A percentile compares a stretch with the other conserved stretches of the same genome.
Conservation (phyloP, 257 asterid species). For the Coffea eugenioides region DNA sequence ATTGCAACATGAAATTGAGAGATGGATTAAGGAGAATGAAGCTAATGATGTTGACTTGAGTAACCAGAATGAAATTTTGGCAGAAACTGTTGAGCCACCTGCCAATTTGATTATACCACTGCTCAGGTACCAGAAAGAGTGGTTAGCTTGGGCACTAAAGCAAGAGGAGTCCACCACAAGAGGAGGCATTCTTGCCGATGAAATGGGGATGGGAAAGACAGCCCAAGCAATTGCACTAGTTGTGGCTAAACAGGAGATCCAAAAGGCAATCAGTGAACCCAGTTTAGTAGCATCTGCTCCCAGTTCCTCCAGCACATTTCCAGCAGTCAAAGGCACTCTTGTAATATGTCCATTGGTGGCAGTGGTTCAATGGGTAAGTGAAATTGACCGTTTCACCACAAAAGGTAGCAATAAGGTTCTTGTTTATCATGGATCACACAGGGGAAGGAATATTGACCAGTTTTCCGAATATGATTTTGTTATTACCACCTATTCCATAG, state of each 20-base stretch:
- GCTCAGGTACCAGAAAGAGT: constrained; percentile 89
- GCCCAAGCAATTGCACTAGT: constrained; percentile 95
- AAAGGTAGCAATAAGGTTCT: constrained; percentile 80
- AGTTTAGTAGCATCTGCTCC: constrained; percentile 40
- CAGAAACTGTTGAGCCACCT: constrained; percentile 67
- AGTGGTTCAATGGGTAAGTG: constrained; percentile 84
- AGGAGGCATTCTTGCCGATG: constrained; percentile 98
- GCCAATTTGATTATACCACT: constrained; percentile 70
- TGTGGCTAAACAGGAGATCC: constrained; percentile 62
- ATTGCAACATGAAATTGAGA: constrained; percentile 61
- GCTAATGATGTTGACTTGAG: constrained; percentile 41
- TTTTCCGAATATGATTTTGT: constrained; percentile 82
- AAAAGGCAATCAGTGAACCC: constrained; percentile 34
- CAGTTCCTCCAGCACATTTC: constrained; percentile 46
- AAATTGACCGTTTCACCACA: constrained; percentile 76
- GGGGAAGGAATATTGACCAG: constrained; percentile 52
- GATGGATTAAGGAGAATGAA: constrained; percentile 67
- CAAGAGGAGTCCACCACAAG: constrained; percentile 76
- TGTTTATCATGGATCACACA: constrained; percentile 82
- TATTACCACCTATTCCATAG: constrained; percentile 82
- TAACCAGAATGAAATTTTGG: constrained; percentile 54
- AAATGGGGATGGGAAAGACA: constrained; percentile 99
- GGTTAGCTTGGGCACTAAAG: constrained; percentile 91
- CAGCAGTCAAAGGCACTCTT: constrained; percentile 71
- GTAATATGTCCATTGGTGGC: constrained; percentile 96